A percentile compares a stretch with the other conserved stretches of the same genome.
phyloP scores from a whole-genome alignment of 2,329 filamentous ascomycete species.

The Xylariaceae sp. region DNA sequence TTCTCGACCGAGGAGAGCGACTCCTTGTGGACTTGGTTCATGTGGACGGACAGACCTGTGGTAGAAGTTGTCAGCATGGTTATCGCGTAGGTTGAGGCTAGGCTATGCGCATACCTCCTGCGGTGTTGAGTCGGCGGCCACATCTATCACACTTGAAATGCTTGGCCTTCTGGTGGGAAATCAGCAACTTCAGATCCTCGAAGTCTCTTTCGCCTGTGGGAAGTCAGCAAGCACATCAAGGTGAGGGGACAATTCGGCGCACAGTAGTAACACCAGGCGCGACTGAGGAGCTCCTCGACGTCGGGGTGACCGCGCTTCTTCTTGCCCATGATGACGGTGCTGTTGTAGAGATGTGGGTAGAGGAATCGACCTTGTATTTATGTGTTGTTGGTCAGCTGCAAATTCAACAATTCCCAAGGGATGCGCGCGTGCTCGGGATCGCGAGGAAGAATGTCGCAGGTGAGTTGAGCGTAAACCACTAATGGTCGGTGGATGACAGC shows the following conservation, averaged over 20 bases:
- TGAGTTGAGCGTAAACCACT: too few species aligned
- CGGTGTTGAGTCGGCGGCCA: conserved; percentile 83
- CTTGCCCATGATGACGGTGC: conserved; percentile 66
- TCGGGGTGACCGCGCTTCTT: conserved; percentile 85
- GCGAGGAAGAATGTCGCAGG: too few species aligned
- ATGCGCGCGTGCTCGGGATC: too few species aligned
- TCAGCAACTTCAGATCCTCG: conserved; percentile 93
- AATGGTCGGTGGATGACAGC: too few species aligned
- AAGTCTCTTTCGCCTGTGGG: conserved; percentile 82
- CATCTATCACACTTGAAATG: conserved; percentile 98
- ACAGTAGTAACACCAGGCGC: conserved; percentile 99
- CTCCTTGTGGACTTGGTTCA: conserved; percentile 99
- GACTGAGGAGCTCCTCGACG: conserved; percentile 80
- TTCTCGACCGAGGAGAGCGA: conserved; percentile 85
- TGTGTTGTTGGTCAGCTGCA: background rate
- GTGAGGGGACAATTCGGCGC: conserved; percentile 22
- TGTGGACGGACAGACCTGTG: conserved; percentile 85
- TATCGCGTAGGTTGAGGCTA: conserved; percentile 1
- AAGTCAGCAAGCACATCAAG: conserved; percentile 24
- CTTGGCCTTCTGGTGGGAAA: conserved; percentile 98
- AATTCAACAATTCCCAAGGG: too few species aligned
- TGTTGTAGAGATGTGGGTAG: background rate
- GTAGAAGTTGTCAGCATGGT: conserved; percentile 1
- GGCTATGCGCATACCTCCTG: conserved; percentile 66
- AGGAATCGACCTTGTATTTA: background rate